These are phyloP conservation scores for Fusarium verticillioides DNA, from an alignment of 2,329 filamentous ascomycete genomes.

Conservation along the genomic window DNA sequence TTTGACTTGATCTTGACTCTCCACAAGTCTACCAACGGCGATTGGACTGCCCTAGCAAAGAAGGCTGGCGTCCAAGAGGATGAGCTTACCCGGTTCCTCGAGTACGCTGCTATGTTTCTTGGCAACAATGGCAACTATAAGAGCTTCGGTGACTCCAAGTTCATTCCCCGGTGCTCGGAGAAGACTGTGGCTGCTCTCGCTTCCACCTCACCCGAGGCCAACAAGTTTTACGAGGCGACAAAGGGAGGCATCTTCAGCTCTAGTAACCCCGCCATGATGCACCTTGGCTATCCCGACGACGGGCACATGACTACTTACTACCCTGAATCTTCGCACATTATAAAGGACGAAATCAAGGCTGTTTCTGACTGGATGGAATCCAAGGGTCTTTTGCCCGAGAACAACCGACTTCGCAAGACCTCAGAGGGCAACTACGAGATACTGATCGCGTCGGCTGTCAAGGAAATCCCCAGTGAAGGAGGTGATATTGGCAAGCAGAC, in stretches of 20 bases:
- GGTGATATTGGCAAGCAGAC: constrained; percentile 76
- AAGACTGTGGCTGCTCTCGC: constrained; percentile 74
- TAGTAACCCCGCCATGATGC: constrained; percentile 72
- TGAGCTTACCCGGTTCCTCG: constrained; percentile 75
- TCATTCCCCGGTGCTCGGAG: constrained; percentile 77
- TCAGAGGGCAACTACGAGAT: constrained; percentile 74
- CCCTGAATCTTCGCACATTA: constrained; percentile 78
- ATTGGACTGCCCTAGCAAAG: constrained; percentile 75
- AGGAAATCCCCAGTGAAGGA: constrained; percentile 68
- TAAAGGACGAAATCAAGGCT: constrained; percentile 77
- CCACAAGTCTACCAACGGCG: constrained; percentile 72
- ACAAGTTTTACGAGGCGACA: constrained; percentile 73
- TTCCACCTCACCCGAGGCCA: constrained; percentile 67
- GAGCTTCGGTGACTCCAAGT: constrained; percentile 86
- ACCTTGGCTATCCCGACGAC: constrained; percentile 78
- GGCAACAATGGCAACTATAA: constrained; percentile 89
- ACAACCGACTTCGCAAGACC: constrained; percentile 78
- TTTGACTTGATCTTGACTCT: constrained; percentile 83
- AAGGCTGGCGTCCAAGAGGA: constrained; percentile 73
- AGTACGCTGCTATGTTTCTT: constrained; percentile 82
- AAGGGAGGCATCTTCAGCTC: constrained; percentile 78
- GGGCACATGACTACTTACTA: constrained; percentile 87
- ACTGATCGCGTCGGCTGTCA: constrained; percentile 76
- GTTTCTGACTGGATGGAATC: constrained; percentile 79
- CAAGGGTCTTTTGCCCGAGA: constrained; percentile 78